These are phyloP conservation scores for Apiotrichum gracile DNA, from an alignment of 1,284 basidiomycete genomes.

Conservation along the genomic window DNA sequence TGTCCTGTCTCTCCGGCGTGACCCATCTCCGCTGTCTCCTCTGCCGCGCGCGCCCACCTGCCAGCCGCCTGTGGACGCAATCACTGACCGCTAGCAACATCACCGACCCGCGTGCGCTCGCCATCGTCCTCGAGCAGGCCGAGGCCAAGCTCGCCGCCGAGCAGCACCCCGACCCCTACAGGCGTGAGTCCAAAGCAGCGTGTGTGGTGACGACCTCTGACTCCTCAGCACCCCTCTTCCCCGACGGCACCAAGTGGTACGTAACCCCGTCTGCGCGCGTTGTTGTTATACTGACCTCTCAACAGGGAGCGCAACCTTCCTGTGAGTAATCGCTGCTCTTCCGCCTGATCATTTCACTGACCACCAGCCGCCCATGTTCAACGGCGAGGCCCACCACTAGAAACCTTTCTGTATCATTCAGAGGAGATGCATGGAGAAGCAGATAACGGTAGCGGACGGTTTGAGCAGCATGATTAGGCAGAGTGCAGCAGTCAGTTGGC, in stretches of 20 bases:
- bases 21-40: neutral
- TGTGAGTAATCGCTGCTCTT: too few relatives aligned
- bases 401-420: constrained; percentile 9
- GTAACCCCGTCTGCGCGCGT: constrained; percentile 28
- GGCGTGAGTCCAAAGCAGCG: constrained; percentile 58
- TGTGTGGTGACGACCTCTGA: constrained; percentile 8
- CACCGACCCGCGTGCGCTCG: constrained; percentile 77
- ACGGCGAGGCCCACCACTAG: constrained; percentile 33
- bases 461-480: neutral
- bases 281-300: constrained; percentile 1
- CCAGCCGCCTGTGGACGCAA: neutral
- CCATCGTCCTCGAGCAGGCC: constrained; percentile 70
- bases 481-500: neutral
- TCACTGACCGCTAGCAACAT: constrained; percentile 59
- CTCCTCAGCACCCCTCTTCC: constrained; percentile 61
- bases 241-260: constrained; percentile 83
- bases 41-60: neutral
- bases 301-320: constrained; percentile 49
- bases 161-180: constrained; percentile 85
- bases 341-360: too few relatives aligned
- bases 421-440: constrained; percentile 8
- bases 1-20: neutral
- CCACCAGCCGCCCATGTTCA: constrained; percentile 43
- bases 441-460: neutral
- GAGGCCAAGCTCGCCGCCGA: constrained; percentile 65